These are phyloP conservation scores for Pestalotiopsis sp. DNA, from an alignment of 2,329 filamentous ascomycete genomes.

Conservation along the genomic window DNA sequence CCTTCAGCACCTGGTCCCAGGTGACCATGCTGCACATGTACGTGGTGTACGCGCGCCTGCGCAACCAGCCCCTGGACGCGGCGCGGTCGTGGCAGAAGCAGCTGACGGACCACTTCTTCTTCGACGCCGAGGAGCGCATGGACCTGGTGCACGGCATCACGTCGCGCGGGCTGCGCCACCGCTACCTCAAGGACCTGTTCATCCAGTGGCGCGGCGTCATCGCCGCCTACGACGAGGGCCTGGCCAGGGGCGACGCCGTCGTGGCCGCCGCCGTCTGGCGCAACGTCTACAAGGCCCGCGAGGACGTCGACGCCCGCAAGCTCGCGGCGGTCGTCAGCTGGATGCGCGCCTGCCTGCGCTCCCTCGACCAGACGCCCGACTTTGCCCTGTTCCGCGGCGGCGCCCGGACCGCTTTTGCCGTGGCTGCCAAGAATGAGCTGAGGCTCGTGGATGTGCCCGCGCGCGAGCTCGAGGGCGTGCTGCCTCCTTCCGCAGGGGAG, in stretches of 20 bases:
- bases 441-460: constrained; percentile 42
- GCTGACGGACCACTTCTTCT: constrained; percentile 94
- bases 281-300: constrained; percentile 79
- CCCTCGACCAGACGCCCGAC: constrained; percentile 54
- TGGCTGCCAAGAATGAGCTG: constrained; percentile 40
- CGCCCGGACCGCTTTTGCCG: constrained; percentile 44
- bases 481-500: constrained; percentile 19
- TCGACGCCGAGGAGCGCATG: constrained; percentile 83
- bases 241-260: constrained; percentile 76
- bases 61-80: constrained; percentile 71
- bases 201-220: constrained; percentile 89
- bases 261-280: constrained; percentile 87
- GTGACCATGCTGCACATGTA: constrained; percentile 97
- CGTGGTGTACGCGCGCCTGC: constrained; percentile 80
- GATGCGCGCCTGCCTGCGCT: constrained; percentile 52
- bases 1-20: constrained; percentile 95
- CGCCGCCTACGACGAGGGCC: constrained; percentile 81
- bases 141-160: constrained; percentile 75
- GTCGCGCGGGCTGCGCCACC: constrained; percentile 61
- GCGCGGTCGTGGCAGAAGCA: constrained; percentile 84
- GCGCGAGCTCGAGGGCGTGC: constrained; percentile 38
- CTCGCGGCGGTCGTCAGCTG: constrained; percentile 59
- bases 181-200: constrained; percentile 84
- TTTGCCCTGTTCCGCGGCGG: constrained; percentile 33
- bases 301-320: constrained; percentile 51